Conservation (phyloP, 768 basidiomycete genomes). For the Rhodocollybia butyracea region DNA sequence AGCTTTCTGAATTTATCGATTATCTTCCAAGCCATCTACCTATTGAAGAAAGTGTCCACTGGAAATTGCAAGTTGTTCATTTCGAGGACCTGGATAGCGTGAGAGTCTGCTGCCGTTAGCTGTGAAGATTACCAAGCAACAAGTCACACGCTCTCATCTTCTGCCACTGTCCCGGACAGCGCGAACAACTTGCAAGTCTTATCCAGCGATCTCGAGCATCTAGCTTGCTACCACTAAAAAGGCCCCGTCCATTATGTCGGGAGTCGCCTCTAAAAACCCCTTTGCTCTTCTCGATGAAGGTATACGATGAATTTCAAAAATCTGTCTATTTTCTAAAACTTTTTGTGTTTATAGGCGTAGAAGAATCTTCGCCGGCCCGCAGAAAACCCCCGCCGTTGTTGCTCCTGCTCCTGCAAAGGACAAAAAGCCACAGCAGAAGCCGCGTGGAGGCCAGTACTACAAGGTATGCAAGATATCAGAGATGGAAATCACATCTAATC, state of each 20-base stretch:
- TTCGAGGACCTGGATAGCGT: too few relatives aligned
- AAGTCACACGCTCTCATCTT: background rate
- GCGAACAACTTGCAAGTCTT: background rate
- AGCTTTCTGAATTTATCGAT: too few relatives aligned
- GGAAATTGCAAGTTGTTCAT: too few relatives aligned
- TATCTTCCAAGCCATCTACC: too few relatives aligned
- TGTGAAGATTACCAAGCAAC: too few relatives aligned
- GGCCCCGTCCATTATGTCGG: slow-evolving; percentile 69
- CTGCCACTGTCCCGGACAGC: background rate
- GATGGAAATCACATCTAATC: background rate
- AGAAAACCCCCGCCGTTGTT: slow-evolving; percentile 47
- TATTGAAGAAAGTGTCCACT: too few relatives aligned
- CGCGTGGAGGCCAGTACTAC: slow-evolving; percentile 18
- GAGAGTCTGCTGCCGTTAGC: too few relatives aligned
- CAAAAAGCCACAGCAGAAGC: slow-evolving; percentile 35
- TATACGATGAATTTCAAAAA: too few relatives aligned
- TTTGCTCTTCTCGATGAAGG: slow-evolving; percentile 76
- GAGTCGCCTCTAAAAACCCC: slow-evolving; percentile 80
- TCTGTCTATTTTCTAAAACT: too few relatives aligned
- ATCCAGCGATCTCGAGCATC: background rate
- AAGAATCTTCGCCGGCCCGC: slow-evolving; percentile 23
- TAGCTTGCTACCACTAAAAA: slow-evolving; percentile 1
- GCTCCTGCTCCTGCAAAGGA: slow-evolving; percentile 26
- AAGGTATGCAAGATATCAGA: background rate
- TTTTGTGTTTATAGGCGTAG: slow-evolving; percentile 12